Evolutionary conservation across 106 monocot genomes (phyloP), one percentile per base, ranked within the genome.

Genomic region (Xerophyta viscosa): DNA sequence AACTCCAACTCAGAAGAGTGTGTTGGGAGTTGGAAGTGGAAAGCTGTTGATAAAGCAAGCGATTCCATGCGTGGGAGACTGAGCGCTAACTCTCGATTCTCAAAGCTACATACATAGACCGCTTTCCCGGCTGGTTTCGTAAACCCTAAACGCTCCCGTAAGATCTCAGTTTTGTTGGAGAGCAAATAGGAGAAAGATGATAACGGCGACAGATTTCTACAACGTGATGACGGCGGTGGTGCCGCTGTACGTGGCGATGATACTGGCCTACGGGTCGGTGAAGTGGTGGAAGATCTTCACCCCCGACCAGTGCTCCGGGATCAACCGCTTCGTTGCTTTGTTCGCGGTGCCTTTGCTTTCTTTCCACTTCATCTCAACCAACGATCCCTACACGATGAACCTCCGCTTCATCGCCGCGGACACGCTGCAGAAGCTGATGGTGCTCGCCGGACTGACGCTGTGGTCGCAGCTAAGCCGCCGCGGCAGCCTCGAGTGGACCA

Each of bases 401-500:
- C 46, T 85, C 41, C 62, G 71, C 1, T 84, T 84, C 71, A 75
- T 84, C 67, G 78, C 79, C 7, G 84, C 84, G 6, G 84, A 84
- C 57, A 78, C 84, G 11, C 75, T 84, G 19, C 84, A 84, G 64
- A 84, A 84, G 56, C 75, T 84, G 9, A 64, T 75, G 7, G 84
- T 84, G 15, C 75, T 84, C 12, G 60, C 67, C 30, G 39, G 43
- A 12, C 69, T 82, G 23, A 60, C 76, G 14, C 45, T 51, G 7
- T 82, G 81, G 81, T 54, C 68, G 47, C 31, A 54, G 47, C 60
- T 82, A 31, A 75, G 71, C 66, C 65, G 69, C 27, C 53, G 61
- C 1, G 74, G 74, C 3, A 36, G 61, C 29, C 71, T 91, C 17
- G 91, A 91, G 33, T 85, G 91, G 91, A 75, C 85, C 59, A 92